phyloP scores from a whole-genome alignment of 768 basidiomycete genomes.

The Pisolithus sp. region DNA sequence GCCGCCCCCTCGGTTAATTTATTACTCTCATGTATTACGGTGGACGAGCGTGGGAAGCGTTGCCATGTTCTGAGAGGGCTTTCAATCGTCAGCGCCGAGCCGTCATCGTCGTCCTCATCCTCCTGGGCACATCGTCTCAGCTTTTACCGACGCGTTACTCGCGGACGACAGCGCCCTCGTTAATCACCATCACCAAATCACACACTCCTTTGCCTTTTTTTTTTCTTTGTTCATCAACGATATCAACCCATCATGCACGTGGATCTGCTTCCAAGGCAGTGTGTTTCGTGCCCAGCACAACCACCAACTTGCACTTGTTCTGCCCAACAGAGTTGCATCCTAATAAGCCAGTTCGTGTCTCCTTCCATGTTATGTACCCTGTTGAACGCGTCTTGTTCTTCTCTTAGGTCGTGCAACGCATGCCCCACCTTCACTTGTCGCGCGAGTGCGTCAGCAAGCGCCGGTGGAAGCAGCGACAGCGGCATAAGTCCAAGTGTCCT shows the following conservation, averaged over 20 bases:
- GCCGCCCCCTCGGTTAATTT: too few relatives aligned
- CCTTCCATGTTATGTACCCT: background rate
- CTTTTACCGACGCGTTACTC: slow-evolving; percentile 7
- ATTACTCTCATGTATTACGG: too few relatives aligned
- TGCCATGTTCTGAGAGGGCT: too few relatives aligned
- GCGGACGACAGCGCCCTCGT: slow-evolving; percentile 18
- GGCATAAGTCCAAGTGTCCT: slow-evolving; percentile 64
- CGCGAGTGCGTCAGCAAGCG: slow-evolving; percentile 14
- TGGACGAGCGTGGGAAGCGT: too few relatives aligned
- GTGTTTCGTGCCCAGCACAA: slow-evolving; percentile 45
- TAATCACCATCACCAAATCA: slow-evolving; percentile 16
- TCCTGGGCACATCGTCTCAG: background rate
- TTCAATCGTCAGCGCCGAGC: background rate
- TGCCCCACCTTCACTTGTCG: slow-evolving; percentile 55
- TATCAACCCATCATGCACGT: slow-evolving; percentile 28
- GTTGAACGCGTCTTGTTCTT: background rate
- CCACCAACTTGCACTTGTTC: slow-evolving; percentile 49
- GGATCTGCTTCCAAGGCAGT: slow-evolving; percentile 38
- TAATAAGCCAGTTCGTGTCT: slow-evolving; percentile 48
- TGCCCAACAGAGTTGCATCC: slow-evolving; percentile 50
- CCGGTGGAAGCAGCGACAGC: slow-evolving; percentile 22
- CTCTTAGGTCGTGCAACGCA: slow-evolving; percentile 47
- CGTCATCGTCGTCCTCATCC: background rate
- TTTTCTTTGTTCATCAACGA: slow-evolving; percentile 7
- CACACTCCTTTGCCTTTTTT: slow-evolving; percentile 30